phyloP scores from a whole-genome alignment of 2,329 filamentous ascomycete species.

The Beauveria sp. region DNA sequence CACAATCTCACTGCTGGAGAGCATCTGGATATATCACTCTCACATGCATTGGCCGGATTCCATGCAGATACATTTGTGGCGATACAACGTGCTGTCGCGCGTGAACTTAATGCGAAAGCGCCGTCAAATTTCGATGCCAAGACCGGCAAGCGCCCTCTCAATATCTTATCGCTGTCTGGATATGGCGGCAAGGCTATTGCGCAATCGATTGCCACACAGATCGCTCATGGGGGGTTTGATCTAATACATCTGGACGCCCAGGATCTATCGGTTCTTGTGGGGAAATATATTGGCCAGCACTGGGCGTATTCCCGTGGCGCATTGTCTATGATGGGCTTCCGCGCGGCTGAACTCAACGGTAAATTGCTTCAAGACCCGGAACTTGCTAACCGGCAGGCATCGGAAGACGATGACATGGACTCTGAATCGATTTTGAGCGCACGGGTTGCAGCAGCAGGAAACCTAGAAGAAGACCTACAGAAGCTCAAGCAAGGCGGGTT shows the following conservation, averaged over 20 bases:
- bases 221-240: conserved; percentile 57
- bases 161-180: conserved; percentile 29
- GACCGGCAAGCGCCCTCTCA: conserved; percentile 30
- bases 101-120: conserved; percentile 22
- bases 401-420: conserved; percentile 28
- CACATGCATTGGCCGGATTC: conserved; percentile 29
- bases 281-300: conserved; percentile 61
- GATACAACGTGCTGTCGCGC: conserved; percentile 21
- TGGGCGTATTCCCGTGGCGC: conserved; percentile 39
- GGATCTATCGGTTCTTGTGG: conserved; percentile 62
- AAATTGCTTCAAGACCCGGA: conserved; percentile 42
- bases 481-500: conserved; percentile 32
- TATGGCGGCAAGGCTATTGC: conserved; percentile 31
- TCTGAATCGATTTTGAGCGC: conserved; percentile 25
- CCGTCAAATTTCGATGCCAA: conserved; percentile 25
- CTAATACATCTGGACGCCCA: conserved; percentile 61
- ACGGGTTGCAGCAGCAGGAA: conserved; percentile 18
- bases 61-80: conserved; percentile 26
- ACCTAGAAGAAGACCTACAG: conserved; percentile 36
- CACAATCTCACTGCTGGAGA: conserved; percentile 24
- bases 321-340: conserved; percentile 49
- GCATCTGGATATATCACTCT: conserved; percentile 24
- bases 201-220: conserved; percentile 50
- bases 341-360: conserved; percentile 47
- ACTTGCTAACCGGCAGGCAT: conserved; percentile 19